Evolutionary conservation across 495 filamentous ascomycete genomes (phyloP).

Genomic region (Filosporella fistucella): DNA sequence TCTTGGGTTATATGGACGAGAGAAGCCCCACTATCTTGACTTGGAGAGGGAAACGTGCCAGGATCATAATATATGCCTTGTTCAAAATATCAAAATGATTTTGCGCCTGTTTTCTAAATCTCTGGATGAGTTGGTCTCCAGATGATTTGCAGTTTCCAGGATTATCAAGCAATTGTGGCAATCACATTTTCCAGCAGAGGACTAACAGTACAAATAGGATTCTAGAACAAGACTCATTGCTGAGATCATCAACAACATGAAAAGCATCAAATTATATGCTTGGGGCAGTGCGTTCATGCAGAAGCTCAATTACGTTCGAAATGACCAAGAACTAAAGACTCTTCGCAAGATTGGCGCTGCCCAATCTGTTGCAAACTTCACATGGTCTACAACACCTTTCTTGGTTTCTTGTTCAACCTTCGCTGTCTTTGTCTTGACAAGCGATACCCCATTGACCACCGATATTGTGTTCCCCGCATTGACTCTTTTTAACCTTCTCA

Average conservation of each 20-base stretch:
- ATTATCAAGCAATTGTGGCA: too few species aligned
- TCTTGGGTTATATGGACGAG: too few species aligned
- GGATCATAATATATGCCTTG: too few species aligned
- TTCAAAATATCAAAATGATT: too few species aligned
- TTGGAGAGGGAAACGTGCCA: too few species aligned
- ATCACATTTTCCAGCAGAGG: background rate
- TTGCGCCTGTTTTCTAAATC: too few species aligned
- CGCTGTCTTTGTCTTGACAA: conserved; percentile 84
- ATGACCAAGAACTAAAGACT: conserved; percentile 92
- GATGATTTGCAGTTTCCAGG: too few species aligned
- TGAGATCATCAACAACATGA: conserved; percentile 99
- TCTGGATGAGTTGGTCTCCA: too few species aligned
- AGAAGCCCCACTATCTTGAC: too few species aligned
- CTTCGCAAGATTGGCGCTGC: conserved; percentile 93
- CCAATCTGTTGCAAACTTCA: conserved; percentile 93
- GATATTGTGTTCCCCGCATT: conserved; percentile 95
- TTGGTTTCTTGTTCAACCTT: conserved; percentile 97
- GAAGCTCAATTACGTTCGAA: conserved; percentile 90
- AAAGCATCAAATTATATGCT: conserved; percentile 97
- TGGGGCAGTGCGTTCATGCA: conserved; percentile 98
- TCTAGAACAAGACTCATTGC: conserved; percentile 89
- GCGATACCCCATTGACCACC: conserved; percentile 75
- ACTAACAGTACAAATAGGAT: conserved; percentile 54
- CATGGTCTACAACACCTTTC: conserved; percentile 99
- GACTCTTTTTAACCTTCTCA: conserved; percentile 87